These are phyloP conservation scores for Phaeosphaeriaceae sp. DNA, from an alignment of 2,329 filamentous ascomycete species.

Conservation along the genomic window DNA sequence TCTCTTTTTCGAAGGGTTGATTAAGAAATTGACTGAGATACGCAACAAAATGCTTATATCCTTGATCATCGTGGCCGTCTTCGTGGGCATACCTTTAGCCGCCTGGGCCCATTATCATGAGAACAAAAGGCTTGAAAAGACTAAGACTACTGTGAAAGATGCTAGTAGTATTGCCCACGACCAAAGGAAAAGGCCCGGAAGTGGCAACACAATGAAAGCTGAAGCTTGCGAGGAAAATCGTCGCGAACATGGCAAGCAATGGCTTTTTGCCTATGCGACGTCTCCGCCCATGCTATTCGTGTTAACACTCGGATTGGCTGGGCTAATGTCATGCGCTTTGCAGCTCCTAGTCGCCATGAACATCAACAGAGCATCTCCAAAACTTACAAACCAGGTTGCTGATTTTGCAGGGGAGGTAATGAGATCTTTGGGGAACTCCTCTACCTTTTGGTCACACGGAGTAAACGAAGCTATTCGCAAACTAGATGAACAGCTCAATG, in stretches of 20 bases:
- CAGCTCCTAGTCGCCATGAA: slow-evolving; percentile 77
- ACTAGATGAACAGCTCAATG: slow-evolving; percentile 76
- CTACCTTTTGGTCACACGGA: slow-evolving; percentile 74
- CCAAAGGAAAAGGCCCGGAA: no score
- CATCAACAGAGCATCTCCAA: slow-evolving; percentile 77
- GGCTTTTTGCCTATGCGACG: no score
- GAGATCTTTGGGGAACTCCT: slow-evolving; percentile 72
- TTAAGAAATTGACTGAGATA: slow-evolving; percentile 68
- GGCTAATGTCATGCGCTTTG: slow-evolving; percentile 80
- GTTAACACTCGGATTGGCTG: slow-evolving; percentile 79
- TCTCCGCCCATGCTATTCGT: no score
- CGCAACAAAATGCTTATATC: slow-evolving; percentile 77
- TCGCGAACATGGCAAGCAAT: no score
- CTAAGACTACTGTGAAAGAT: no score
- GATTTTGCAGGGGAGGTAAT: slow-evolving; percentile 82
- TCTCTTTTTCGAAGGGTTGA: slow-evolving; percentile 79
- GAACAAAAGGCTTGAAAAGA: no score
- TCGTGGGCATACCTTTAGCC: slow-evolving; percentile 79
- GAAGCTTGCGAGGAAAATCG: no score
- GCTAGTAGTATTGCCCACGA: no score
- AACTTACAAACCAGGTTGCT: slow-evolving; percentile 74
- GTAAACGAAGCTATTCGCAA: slow-evolving; percentile 74
- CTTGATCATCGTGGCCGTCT: slow-evolving; percentile 74
- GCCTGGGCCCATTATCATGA: no score
- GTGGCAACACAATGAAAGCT: no score